Evolutionary conservation across 192 early-diverging fungal species (phyloP).

Genomic region (Coemansia sp.): DNA sequence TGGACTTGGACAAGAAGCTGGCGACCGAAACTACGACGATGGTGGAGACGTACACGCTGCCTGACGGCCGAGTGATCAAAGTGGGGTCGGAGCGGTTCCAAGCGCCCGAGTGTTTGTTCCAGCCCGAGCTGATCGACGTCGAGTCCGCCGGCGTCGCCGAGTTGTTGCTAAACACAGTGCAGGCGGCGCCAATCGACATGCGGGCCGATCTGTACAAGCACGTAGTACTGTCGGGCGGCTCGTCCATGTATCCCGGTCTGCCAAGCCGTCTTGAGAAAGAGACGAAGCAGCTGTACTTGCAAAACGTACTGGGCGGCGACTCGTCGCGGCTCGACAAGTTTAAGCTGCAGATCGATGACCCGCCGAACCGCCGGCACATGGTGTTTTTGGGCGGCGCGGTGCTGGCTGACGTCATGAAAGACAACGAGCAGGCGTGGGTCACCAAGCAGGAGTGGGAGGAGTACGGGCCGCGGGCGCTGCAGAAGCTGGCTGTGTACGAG

Average conservation of each 20-base stretch:
- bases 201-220: slow-evolving; percentile 95
- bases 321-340: slow-evolving; percentile 80
- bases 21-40: slow-evolving; percentile 96
- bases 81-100: slow-evolving; percentile 98
- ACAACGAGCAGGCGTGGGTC: slow-evolving; percentile 87
- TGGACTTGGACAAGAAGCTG: slow-evolving; percentile 96
- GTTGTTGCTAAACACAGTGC: slow-evolving; percentile 88
- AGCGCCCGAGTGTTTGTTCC: slow-evolving; percentile 98
- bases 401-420: slow-evolving; percentile 91
- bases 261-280: slow-evolving; percentile 98
- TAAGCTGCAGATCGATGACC: slow-evolving; percentile 97
- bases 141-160: slow-evolving; percentile 94
- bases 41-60: slow-evolving; percentile 94
- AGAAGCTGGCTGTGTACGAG: slow-evolving; percentile 42
- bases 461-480: slow-evolving; percentile 74
- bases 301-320: slow-evolving; percentile 86
- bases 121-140: slow-evolving; percentile 94
- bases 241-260: slow-evolving; percentile 98
- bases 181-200: slow-evolving; percentile 87
- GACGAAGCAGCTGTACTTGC: slow-evolving; percentile 92
- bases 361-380: slow-evolving; percentile 96
- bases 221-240: slow-evolving; percentile 97
- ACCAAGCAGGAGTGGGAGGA: slow-evolving; percentile 94
- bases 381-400: slow-evolving; percentile 98
- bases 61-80: slow-evolving; percentile 98